Evolutionary conservation across 1,139 yeast species (phyloP), one percentile per base, ranked within the genome.

Genomic region (Sugiyamaella paludigena): DNA sequence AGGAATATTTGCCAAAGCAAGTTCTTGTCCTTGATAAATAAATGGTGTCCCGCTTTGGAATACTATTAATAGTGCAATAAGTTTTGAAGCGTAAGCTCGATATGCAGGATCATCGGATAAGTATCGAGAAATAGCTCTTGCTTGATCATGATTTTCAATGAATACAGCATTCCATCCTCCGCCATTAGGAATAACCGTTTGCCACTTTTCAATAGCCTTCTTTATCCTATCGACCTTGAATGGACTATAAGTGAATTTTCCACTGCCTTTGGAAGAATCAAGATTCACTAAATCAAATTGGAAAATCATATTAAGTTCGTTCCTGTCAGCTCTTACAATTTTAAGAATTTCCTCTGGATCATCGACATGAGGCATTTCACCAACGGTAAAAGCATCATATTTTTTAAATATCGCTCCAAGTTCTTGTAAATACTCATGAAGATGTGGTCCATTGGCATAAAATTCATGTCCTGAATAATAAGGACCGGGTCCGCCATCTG

Each of bases 101-200:
- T 62, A 68, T 51, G 71, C 64, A 15, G 70, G 68, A 31, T 71
- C 59, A 48, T 72, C 74, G 59, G 46, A 34, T 8, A 79, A 81
- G 57, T 78, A 79, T 57, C 84, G 71, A 13, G 80, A 66, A 29
- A 79, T 72, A 29, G 75, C 69, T 58, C 84, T 71, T 7, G 83
- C 77, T 55, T 77, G 81, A 63, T 80, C 84, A 59, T 80, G 84
- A 61, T 80, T 80, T 63, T 80, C 84, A 52, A 75, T 63, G 65
- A 75, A 79, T 10, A 73, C 73, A 9, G 83, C 75, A n/a, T 78
- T 67, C 84, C 84, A 80, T n/a, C 79, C 81, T 58, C 78, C 83
- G 8, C 78, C 74, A 11, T 75, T 76, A 45, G 75, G 72, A 47
- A 72, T 70, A 56, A 75, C 76, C 11, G 64, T 67, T 58, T 63